These are phyloP conservation scores for Syzygium grande DNA, from an alignment of 345 rosid species.

Conservation along the genomic window DNA sequence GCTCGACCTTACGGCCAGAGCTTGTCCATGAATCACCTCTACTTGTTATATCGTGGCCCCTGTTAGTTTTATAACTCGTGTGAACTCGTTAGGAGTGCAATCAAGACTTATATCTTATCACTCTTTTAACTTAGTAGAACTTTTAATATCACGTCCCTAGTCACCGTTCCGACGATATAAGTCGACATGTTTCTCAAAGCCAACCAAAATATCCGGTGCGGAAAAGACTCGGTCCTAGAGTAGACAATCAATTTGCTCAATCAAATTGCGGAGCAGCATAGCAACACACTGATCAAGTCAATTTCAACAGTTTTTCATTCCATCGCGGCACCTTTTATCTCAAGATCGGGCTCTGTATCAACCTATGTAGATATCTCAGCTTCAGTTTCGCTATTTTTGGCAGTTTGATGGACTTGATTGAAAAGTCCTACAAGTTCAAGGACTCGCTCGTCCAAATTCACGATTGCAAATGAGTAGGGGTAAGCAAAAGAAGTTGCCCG, in stretches of 20 bases:
- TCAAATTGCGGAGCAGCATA: too few relatives aligned
- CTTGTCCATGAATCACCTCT: neutral
- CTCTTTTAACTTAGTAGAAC: neutral
- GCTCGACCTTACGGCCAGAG: neutral
- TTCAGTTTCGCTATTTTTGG: neutral
- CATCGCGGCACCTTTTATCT: too few relatives aligned
- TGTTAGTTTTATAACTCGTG: neutral
- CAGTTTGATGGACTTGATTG: neutral
- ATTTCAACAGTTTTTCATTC: too few relatives aligned
- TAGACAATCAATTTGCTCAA: neutral
- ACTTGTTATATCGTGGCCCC: neutral
- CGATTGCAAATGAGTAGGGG: neutral
- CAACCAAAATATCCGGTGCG: neutral
- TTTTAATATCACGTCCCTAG: accelerated
- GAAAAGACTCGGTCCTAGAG: accelerated
- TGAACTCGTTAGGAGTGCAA: neutral
- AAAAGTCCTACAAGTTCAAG: neutral
- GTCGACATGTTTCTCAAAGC: neutral
- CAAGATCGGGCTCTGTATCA: too few relatives aligned
- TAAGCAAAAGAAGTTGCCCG: too few relatives aligned
- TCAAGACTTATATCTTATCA: neutral
- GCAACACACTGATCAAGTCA: too few relatives aligned
- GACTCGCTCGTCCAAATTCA: neutral
- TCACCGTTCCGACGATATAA: neutral
- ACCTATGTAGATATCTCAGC: too few relatives aligned